Base-by-base conservation (phyloP, 2,329 filamentous ascomycete genomes). In the Penicillium occitanis region DNA sequence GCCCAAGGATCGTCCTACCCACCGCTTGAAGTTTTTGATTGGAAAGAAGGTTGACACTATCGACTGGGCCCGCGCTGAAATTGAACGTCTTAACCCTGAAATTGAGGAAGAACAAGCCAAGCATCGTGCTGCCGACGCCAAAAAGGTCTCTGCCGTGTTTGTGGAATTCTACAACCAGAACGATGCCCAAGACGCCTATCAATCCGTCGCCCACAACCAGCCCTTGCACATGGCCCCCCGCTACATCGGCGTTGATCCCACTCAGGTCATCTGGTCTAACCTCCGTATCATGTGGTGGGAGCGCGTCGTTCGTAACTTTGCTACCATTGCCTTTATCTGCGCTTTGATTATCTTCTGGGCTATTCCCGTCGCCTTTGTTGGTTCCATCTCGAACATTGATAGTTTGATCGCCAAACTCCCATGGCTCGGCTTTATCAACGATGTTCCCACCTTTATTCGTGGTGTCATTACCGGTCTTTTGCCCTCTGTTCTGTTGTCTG, bases 1-100 rank as follows among this genome's bases (percentile, higher is more conserved):
- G 17, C 81, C 83, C 10, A 90, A 91, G 77, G 85, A 92, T 71
- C 87, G 93, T 51, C 93, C 93, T 1, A 88, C 90, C 1, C 93
- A 97, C 75, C 87, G 87, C 40, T 81, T 89, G 64, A 91, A 90
- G 75, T 83, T 85, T 5, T 77, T 95, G 25, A 86, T 93, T 70
- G 91, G 93, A 70, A 89, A 92, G 75, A 95, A 96, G 77, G 93
- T 97, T 17, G 95, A 99, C 79, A 95, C 93, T 0, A 97, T 99
- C 77, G 88, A 94, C 68, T 97, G 91, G 90, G 91, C 88, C 69
- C 90, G 95, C 61, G 82, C 84, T 1, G 90, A 96, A 77, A 87
- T 97, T 62, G 86, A 90, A 69, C 88, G 88, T 59, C 86, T 96
- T 53, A 89, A 90, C 62, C 89, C 91, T 0, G 85, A 91, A 67